Evolutionary conservation across 805 yeast genomes (phyloP).

Genomic region (Candida palmyrensis): DNA sequence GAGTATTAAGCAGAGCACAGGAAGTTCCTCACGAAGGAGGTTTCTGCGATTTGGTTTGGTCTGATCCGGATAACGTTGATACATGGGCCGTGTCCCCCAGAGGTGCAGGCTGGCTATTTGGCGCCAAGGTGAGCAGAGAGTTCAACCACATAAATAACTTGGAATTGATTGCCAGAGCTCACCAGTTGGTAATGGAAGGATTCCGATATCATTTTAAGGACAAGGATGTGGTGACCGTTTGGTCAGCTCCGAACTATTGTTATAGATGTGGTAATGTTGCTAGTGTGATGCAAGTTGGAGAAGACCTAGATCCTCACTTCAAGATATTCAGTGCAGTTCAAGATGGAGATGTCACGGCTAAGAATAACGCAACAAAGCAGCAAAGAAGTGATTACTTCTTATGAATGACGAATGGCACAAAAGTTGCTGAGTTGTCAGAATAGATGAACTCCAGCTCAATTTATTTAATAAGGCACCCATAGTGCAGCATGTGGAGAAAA

Average conservation of each 20-base stretch:
- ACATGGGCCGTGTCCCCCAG: constrained; percentile 98
- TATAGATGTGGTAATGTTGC: constrained; percentile 98
- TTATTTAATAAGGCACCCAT: not conserved
- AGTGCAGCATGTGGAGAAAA: not conserved
- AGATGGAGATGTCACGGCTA: constrained; percentile 54
- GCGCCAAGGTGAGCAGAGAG: constrained; percentile 89
- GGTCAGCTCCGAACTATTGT: constrained; percentile 98
- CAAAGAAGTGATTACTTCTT: constrained; percentile 44
- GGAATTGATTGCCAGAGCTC: constrained; percentile 89
- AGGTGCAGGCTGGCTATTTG: constrained; percentile 98
- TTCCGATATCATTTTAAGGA: constrained; percentile 94
- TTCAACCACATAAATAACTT: constrained; percentile 93
- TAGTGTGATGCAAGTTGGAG: constrained; percentile 94
- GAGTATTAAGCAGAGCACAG: constrained; percentile 92
- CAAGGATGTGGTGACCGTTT: constrained; percentile 93
- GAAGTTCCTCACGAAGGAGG: constrained; percentile 99
- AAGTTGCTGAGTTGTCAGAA: too few relatives aligned
- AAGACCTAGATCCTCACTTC: constrained; percentile 80
- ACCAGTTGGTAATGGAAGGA: constrained; percentile 98
- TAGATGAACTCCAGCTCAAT: not conserved
- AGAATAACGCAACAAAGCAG: constrained; percentile 34
- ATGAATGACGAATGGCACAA: constrained; percentile 8
- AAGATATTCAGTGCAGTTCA: constrained; percentile 95
- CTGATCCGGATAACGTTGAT: constrained; percentile 96
- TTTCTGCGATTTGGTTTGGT: constrained; percentile 95